A percentile compares a stretch with the other conserved stretches of the same genome.
Evolutionary conservation across 1,139 yeast species (phyloP).

Genomic region (Debaryomyces sp.): DNA sequence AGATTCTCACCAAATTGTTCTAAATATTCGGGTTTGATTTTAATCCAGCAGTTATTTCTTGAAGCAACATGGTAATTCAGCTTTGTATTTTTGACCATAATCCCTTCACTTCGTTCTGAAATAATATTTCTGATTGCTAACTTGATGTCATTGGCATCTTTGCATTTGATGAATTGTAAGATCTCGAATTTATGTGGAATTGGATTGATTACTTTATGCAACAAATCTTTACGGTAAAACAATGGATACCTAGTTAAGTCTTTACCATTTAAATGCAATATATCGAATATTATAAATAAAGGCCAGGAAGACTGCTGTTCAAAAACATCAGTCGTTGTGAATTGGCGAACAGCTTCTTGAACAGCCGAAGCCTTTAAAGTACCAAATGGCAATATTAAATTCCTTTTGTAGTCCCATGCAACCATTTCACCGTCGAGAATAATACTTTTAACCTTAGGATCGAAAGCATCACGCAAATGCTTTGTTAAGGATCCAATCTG

Average conservation of each 20-base stretch:
- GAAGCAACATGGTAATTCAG: conserved; percentile 64
- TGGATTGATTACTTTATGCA: conserved; percentile 51
- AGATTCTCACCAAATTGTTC: conserved; percentile 85
- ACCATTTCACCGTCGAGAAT: conserved; percentile 94
- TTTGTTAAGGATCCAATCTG: conserved; percentile 66
- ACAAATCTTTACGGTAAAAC: conserved; percentile 54
- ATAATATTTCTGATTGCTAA: conserved; percentile 61
- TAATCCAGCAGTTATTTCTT: conserved; percentile 71
- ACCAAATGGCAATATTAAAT: conserved; percentile 75
- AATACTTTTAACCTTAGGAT: conserved; percentile 45
- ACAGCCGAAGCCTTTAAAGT: conserved; percentile 72
- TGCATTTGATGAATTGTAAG: conserved; percentile 48
- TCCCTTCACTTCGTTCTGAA: conserved; percentile 73
- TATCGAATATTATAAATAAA: conserved; percentile 69
- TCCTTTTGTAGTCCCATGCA: conserved; percentile 70
- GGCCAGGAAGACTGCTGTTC: conserved; percentile 54
- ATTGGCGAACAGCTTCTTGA: conserved; percentile 50
- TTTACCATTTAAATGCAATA: conserved; percentile 66
- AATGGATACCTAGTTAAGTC: conserved; percentile 60
- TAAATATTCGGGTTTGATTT: conserved; percentile 88
- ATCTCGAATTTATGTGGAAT: conserved; percentile 59
- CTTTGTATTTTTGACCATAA: conserved; percentile 68
- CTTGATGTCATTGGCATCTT: conserved; percentile 54
- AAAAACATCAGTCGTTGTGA: conserved; percentile 40
- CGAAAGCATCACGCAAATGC: conserved; percentile 49